phyloP scores from a whole-genome alignment of 2,329 filamentous ascomycete species.

The Colletotrichum magnum region DNA sequence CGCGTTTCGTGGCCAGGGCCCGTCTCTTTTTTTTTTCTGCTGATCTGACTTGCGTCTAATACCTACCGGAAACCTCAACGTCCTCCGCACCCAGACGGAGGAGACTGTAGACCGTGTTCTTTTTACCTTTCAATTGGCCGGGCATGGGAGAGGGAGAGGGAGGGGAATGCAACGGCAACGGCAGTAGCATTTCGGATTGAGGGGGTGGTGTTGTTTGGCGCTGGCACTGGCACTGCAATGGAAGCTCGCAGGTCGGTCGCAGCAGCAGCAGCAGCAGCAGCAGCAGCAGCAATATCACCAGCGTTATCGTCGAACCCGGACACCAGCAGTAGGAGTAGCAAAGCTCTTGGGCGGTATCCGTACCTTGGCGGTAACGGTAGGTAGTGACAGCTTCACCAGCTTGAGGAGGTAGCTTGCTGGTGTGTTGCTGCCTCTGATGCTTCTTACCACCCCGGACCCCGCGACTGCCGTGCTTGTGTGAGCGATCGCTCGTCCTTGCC shows the following conservation, averaged over 20 bases:
- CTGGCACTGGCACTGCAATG: too few relatives aligned
- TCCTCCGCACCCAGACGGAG: slow-evolving; percentile 25
- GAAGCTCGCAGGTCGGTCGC: background rate
- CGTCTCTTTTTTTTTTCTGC: slow-evolving; percentile 12
- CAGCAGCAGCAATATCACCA: slow-evolving; percentile 23
- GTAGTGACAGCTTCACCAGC: background rate
- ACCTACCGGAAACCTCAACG: slow-evolving; percentile 37
- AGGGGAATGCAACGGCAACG: too few relatives aligned
- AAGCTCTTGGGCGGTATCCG: too few relatives aligned
- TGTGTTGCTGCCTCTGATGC: slow-evolving; percentile 13
- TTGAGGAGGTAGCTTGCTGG: background rate
- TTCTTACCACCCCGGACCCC: background rate
- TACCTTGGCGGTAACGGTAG: too few relatives aligned
- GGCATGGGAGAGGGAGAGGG: background rate
- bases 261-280: slow-evolving; percentile 31
- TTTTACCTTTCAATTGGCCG: slow-evolving; percentile 2
- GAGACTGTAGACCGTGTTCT: too few relatives aligned
- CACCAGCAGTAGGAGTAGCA: background rate
- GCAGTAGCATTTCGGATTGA: too few relatives aligned
- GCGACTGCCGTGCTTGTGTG: slow-evolving; percentile 10
- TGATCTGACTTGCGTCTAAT: slow-evolving; percentile 27
- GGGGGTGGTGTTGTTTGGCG: too few relatives aligned
- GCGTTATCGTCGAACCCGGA: background rate
- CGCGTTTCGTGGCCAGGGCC: slow-evolving; percentile 13
- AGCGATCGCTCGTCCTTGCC: background rate